phyloP scores from a whole-genome alignment of 768 basidiomycete genomes.

The Boletus tomentosulus region DNA sequence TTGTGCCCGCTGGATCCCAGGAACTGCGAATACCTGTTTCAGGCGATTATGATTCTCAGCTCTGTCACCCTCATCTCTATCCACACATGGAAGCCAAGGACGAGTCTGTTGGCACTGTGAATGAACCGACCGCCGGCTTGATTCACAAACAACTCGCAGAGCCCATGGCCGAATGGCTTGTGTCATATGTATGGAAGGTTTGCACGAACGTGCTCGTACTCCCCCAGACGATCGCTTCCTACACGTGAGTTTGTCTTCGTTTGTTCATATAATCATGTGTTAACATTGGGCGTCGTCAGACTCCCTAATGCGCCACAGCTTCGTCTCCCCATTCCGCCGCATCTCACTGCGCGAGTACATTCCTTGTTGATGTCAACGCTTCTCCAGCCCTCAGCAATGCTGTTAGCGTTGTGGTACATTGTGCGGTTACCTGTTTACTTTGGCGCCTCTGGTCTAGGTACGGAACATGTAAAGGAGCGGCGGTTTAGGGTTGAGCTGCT shows the following conservation, averaged over 20 bases:
- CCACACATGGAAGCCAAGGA: slow-evolving; percentile 14
- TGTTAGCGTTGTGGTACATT: slow-evolving; percentile 81
- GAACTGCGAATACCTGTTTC: slow-evolving; percentile 21
- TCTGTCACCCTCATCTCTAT: slow-evolving; percentile 19
- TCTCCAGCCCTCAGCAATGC: slow-evolving; percentile 75
- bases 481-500: slow-evolving; percentile 64
- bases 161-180: slow-evolving; percentile 76
- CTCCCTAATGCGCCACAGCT: slow-evolving; percentile 29
- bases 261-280: background rate
- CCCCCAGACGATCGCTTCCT: slow-evolving; percentile 47
- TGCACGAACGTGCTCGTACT: slow-evolving; percentile 70
- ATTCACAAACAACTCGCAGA: slow-evolving; percentile 72
- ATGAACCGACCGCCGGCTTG: slow-evolving; percentile 38
- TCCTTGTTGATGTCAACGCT: slow-evolving; percentile 74
- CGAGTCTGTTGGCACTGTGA: slow-evolving; percentile 39
- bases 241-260: slow-evolving; percentile 44
- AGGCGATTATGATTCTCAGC: slow-evolving; percentile 24
- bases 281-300: slow-evolving; percentile 16
- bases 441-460: slow-evolving; percentile 44
- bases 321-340: slow-evolving; percentile 39
- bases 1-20: slow-evolving; percentile 15
- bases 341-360: slow-evolving; percentile 59
- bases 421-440: slow-evolving; percentile 70
- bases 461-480: slow-evolving; percentile 54
- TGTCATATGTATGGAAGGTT: slow-evolving; percentile 76